Percentiles rank a stretch among this genome's conserved stretches.
Conservation (phyloP, 257 asterid genomes). For the Solanum piurae region DNA sequence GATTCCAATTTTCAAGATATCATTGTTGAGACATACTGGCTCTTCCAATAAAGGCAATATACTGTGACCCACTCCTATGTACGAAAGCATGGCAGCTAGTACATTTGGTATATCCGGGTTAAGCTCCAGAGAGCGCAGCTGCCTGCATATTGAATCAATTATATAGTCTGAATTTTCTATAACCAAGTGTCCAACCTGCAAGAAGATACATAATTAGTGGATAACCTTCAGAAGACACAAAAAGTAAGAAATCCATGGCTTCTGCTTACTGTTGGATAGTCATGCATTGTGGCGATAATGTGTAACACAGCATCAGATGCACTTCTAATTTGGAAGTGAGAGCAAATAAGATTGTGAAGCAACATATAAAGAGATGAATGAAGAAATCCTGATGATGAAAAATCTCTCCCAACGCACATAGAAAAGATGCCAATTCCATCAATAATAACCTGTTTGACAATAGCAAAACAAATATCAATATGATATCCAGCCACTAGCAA, state of each 20-base stretch:
- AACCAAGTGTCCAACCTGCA: conserved; percentile 95
- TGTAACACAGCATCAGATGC: conserved; percentile 73
- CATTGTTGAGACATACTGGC: conserved; percentile 45
- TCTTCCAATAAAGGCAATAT: conserved; percentile 93
- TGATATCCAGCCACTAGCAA: background rate
- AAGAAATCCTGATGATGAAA: conserved; percentile 86
- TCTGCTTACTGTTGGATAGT: conserved; percentile 66
- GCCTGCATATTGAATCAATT: conserved; percentile 82
- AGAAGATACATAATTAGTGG: conserved; percentile 8
- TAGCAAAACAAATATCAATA: conserved; percentile 6
- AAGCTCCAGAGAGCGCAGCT: conserved; percentile 85
- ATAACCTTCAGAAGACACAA: conserved; percentile 4
- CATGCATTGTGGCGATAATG: conserved; percentile 50
- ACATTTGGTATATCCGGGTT: conserved; percentile 88
- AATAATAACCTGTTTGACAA: conserved; percentile 49
- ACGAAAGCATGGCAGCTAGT: conserved; percentile 90
- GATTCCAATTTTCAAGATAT: background rate
- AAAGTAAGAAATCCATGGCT: conserved; percentile 11
- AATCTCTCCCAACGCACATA: conserved; percentile 61
- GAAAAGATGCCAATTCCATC: conserved; percentile 84
- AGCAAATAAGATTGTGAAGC: conserved; percentile 85
- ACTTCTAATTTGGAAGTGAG: conserved; percentile 67
- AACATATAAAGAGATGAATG: conserved; percentile 79
- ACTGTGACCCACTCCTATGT: conserved; percentile 72
- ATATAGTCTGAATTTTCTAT: conserved; percentile 81